phyloP scores from a whole-genome alignment of 805 yeast species.

The Nakazawaea holstii region DNA sequence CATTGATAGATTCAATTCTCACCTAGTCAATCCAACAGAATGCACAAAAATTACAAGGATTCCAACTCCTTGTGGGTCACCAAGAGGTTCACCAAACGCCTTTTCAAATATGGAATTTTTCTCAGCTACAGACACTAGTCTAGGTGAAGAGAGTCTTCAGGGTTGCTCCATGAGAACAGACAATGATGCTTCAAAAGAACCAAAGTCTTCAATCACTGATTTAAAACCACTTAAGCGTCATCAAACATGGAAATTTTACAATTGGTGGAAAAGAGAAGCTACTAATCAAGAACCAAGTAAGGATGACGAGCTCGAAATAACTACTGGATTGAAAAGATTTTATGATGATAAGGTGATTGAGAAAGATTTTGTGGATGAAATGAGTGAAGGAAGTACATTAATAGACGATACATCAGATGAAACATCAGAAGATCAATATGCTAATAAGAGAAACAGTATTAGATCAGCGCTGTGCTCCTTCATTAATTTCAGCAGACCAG shows the following conservation, averaged over 20 bases:
- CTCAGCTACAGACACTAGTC: not conserved
- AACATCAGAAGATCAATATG: too few relatives aligned
- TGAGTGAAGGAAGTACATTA: not conserved
- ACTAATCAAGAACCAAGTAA: not conserved
- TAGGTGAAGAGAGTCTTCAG: too few relatives aligned
- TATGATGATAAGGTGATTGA: not conserved
- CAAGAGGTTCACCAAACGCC: not conserved
- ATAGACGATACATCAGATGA: not conserved
- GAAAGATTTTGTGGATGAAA: not conserved
- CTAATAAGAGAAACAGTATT: too few relatives aligned
- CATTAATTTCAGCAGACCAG: not conserved
- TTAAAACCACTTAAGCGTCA: not conserved
- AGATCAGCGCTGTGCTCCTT: not conserved
- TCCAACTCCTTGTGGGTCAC: constrained; percentile 3
- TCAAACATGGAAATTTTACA: not conserved
- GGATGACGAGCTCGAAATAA: constrained; percentile 1
- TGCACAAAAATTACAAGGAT: not conserved
- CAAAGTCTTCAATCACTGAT: too few relatives aligned
- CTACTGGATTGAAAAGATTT: not conserved
- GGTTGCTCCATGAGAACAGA: too few relatives aligned
- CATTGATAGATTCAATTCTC: not conserved
- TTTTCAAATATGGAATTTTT: too few relatives aligned
- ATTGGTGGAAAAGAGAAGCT: not conserved
- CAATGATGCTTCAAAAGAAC: too few relatives aligned
- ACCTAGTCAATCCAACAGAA: not conserved